phyloP scores from a whole-genome alignment of 192 early-diverging fungal species.

The Coemansia asiatica region DNA sequence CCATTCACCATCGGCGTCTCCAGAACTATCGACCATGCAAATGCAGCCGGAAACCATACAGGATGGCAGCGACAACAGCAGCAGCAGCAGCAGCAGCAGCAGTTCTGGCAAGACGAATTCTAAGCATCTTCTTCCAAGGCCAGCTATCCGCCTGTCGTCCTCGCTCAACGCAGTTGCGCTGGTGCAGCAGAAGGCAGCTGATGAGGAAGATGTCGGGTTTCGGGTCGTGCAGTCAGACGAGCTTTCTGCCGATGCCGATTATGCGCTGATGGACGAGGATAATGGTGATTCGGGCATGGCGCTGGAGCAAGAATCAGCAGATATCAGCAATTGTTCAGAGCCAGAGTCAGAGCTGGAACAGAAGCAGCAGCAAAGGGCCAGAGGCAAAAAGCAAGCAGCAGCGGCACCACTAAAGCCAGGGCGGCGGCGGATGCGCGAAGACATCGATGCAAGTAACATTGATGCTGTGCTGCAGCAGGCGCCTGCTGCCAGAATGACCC shows the following conservation, averaged over 20 bases:
- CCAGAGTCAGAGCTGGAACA: neutral
- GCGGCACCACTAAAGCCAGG: neutral
- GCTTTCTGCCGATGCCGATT: neutral
- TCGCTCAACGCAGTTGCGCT: neutral
- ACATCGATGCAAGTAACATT: constrained; percentile 11
- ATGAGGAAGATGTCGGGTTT: neutral
- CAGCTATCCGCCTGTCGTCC: neutral
- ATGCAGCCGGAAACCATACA: neutral
- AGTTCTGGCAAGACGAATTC: neutral
- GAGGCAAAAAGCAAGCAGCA: constrained; percentile 9
- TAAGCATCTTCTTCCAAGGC: neutral
- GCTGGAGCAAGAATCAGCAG: neutral
- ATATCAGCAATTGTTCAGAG: too few relatives aligned
- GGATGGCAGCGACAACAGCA: neutral
- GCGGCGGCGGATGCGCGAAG: constrained; percentile 12
- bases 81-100: neutral
- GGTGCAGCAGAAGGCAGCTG: neutral
- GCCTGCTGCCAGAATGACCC: constrained; percentile 35
- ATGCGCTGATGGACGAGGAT: neutral
- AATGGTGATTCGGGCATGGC: neutral
- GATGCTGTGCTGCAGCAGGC: constrained; percentile 23
- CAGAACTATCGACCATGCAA: neutral
- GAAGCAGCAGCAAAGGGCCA: neutral
- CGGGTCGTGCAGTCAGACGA: neutral
- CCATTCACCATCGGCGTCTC: neutral